These are phyloP conservation scores for Candida sphagnicola DNA, from an alignment of 805 yeast species.

Conservation along the genomic window DNA sequence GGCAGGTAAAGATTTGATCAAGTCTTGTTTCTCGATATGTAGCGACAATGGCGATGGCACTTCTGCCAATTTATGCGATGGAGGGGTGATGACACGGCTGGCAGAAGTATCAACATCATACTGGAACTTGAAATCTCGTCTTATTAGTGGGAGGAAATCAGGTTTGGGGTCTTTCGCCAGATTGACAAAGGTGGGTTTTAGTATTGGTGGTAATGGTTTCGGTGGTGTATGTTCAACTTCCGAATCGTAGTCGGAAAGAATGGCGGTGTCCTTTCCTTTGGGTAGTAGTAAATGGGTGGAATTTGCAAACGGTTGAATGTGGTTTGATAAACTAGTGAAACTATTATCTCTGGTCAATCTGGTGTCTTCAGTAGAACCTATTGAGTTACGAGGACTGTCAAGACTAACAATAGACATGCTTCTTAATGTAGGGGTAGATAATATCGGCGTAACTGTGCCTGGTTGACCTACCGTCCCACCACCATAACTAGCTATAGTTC, in stretches of 20 bases:
- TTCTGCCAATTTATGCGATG: constrained; percentile 2
- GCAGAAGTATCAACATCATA: constrained; percentile 10
- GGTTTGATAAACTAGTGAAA: constrained; percentile 15
- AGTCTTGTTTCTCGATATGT: constrained; percentile 6
- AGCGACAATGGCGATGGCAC: constrained; percentile 23
- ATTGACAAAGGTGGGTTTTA: constrained; percentile 13
- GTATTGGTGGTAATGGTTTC: constrained; percentile 11
- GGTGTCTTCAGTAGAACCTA: constrained; percentile 35
- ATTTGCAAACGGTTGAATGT: too few species aligned
- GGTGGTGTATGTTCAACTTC: constrained; percentile 20
- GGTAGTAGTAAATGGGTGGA: too few species aligned
- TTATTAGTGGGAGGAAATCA: constrained; percentile 5
- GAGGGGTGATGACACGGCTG: constrained; percentile 4
- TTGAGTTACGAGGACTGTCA: constrained; percentile 39
- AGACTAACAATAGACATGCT: constrained; percentile 35
- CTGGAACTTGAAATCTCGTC: constrained; percentile 22
- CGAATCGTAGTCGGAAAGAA: constrained; percentile 36
- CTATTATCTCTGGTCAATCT: constrained; percentile 33
- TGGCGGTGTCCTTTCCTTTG: constrained; percentile 11
- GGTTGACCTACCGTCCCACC: not conserved
- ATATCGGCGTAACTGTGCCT: not conserved
- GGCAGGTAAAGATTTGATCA: not conserved
- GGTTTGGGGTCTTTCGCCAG: constrained; percentile 4
- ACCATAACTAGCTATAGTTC: not conserved
- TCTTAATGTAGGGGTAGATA: constrained; percentile 18